These are phyloP conservation scores for Fraxinus sp. DNA, from an alignment of 305 asterid species.

Conservation along the genomic window DNA sequence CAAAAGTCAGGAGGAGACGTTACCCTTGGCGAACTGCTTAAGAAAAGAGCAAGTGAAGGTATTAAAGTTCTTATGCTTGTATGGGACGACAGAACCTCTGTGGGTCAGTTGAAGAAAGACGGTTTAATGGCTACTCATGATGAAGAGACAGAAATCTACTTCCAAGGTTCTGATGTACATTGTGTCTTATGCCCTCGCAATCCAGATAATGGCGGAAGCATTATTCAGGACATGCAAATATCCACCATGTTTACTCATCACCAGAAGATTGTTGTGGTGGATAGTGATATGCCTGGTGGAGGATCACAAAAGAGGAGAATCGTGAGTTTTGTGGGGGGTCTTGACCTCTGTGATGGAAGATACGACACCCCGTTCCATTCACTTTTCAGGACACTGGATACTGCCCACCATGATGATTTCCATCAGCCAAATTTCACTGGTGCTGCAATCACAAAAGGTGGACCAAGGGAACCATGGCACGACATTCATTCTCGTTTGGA, in stretches of 20 bases:
- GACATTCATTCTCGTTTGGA: conserved; percentile 73
- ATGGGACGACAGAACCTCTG: conserved; percentile 88
- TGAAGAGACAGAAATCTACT: conserved; percentile 54
- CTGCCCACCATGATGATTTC: conserved; percentile 74
- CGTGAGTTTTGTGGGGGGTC: conserved; percentile 78
- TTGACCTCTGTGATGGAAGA: conserved; percentile 83
- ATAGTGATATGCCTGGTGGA: conserved; percentile 50
- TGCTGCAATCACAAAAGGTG: conserved; percentile 61
- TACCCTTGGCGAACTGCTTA: conserved; percentile 68
- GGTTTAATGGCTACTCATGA: conserved; percentile 88
- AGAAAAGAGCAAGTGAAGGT: conserved; percentile 72
- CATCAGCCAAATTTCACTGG: conserved; percentile 71
- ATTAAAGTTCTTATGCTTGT: conserved; percentile 72
- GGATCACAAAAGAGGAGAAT: conserved; percentile 48
- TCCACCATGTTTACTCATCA: conserved; percentile 81
- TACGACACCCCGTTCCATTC: conserved; percentile 79
- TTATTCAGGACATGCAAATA: conserved; percentile 55
- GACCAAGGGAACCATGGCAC: conserved; percentile 93
- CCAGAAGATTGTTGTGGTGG: conserved; percentile 75
- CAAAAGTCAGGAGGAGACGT: conserved; percentile 67
- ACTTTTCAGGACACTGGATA: conserved; percentile 67
- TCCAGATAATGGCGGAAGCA: conserved; percentile 78
- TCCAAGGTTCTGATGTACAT: conserved; percentile 55
- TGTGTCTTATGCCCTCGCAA: conserved; percentile 81
- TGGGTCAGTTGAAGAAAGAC: conserved; percentile 55